Percentiles rank a stretch among this genome's conserved stretches.
Evolutionary conservation across 768 basidiomycete species (phyloP).

Genomic region (Tricholomella constricta): DNA sequence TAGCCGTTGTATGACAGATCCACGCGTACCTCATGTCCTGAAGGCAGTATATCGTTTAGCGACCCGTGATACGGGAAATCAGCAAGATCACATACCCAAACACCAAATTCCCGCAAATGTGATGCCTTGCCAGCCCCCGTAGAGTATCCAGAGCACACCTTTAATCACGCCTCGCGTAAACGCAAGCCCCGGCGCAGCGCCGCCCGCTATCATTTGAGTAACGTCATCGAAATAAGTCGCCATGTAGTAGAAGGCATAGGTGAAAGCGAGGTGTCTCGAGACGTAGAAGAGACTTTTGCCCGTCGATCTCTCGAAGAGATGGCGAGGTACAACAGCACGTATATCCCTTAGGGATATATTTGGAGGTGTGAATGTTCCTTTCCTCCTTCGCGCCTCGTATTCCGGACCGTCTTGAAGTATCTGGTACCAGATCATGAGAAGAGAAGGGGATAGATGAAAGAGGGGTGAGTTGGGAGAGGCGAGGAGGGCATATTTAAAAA

Average conservation of each 20-base stretch:
- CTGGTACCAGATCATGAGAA: slow-evolving; percentile 42
- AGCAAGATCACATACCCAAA: slow-evolving; percentile 33
- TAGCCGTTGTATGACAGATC: not conserved
- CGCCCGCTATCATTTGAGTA: slow-evolving; percentile 2
- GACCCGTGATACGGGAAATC: not conserved
- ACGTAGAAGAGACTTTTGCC: slow-evolving; percentile 45
- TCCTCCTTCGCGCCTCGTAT: slow-evolving; percentile 45
- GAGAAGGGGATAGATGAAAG: not conserved
- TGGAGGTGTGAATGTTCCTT: slow-evolving; percentile 41
- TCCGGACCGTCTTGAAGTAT: slow-evolving; percentile 50
- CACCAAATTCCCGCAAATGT: slow-evolving; percentile 46
- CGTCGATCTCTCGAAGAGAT: slow-evolving; percentile 49
- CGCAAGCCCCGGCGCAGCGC: slow-evolving; percentile 6
- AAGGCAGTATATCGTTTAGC: not conserved
- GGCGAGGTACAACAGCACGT: slow-evolving; percentile 48
- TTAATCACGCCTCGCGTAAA: slow-evolving; percentile 23
- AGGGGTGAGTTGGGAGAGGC: not conserved
- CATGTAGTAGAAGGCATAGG: slow-evolving; percentile 38
- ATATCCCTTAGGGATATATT: slow-evolving; percentile 45
- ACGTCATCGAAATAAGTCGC: slow-evolving; percentile 36
- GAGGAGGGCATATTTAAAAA: not conserved
- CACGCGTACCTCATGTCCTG: slow-evolving; percentile 45
- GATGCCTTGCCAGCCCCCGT: slow-evolving; percentile 55
- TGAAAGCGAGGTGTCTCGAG: slow-evolving; percentile 41
- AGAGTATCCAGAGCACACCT: slow-evolving; percentile 41